Percentiles rank a stretch among this genome's conserved stretches.
Evolutionary conservation across 1,139 yeast species (phyloP).

Genomic region (Pichia sp.): DNA sequence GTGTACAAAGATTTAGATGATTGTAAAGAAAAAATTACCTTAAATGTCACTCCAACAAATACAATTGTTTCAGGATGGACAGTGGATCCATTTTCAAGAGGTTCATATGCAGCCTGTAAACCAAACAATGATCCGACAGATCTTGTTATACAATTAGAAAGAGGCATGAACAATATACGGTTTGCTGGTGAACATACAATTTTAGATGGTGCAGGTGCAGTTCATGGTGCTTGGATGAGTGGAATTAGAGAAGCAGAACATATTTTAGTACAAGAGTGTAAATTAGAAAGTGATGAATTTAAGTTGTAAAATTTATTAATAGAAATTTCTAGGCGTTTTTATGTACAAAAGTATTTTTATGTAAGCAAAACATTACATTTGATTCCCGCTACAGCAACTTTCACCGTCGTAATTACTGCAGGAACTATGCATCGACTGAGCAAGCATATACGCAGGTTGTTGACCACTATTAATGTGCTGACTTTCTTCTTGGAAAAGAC

Average conservation of each 20-base stretch:
- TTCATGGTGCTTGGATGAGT: conserved; percentile 74
- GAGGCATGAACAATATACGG: conserved; percentile 45
- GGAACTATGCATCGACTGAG: too few species aligned
- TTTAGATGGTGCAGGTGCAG: conserved; percentile 80
- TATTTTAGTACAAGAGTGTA: conserved; percentile 32
- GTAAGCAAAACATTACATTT: too few species aligned
- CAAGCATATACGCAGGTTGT: too few species aligned
- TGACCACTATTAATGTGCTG: too few species aligned
- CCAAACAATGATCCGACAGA: conserved; percentile 66
- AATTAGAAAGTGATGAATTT: conserved; percentile 18
- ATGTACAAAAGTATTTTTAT: too few species aligned
- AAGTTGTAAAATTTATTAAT: conserved; percentile 12
- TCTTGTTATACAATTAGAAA: conserved; percentile 46
- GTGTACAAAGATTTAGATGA: conserved; percentile 3
- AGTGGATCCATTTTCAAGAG: conserved; percentile 56
- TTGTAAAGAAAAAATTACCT: background rate
- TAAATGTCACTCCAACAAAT: conserved; percentile 37
- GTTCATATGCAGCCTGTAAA: conserved; percentile 66
- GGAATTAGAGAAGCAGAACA: conserved; percentile 66
- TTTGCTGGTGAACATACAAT: conserved; percentile 90
- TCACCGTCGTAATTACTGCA: background rate
- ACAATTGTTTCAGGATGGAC: conserved; percentile 65
- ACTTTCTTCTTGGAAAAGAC: too few species aligned
- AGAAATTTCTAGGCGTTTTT: too few species aligned
- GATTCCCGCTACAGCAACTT: background rate